Conservation (phyloP, 495 filamentous ascomycete species). For the Talaromyces adpressus region DNA sequence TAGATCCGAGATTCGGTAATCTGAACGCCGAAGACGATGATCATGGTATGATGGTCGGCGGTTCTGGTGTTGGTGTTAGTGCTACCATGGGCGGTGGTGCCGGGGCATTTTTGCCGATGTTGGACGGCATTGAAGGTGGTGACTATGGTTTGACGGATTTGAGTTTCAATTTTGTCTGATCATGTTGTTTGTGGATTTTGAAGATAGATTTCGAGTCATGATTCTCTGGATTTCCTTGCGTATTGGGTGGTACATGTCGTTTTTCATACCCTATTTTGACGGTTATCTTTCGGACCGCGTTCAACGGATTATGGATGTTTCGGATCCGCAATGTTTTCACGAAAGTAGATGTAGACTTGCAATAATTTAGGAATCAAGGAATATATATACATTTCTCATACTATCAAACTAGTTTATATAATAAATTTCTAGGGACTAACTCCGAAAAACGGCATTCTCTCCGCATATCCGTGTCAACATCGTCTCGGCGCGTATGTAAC, state of each 20-base stretch:
- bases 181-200: too few species aligned
- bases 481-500: neutral
- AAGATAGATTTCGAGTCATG: neutral
- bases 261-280: neutral
- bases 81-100: neutral
- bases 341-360: neutral
- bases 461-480: neutral
- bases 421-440: neutral
- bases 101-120: neutral
- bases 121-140: neutral
- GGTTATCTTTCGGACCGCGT: neutral
- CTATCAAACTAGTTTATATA: neutral
- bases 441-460: neutral
- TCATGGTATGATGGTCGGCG: neutral
- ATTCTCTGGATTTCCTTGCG: neutral
- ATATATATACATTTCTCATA: neutral
- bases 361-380: neutral
- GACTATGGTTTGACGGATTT: neutral
- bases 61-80: neutral
- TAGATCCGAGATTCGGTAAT: slow-evolving; percentile 6
- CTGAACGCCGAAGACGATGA: neutral
- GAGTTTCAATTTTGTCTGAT: neutral
- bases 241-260: neutral
- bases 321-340: neutral
- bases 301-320: neutral